These are phyloP conservation scores for Heliamphora exappendiculata DNA, from an alignment of 148 eudicot species.

Conservation along the genomic window DNA sequence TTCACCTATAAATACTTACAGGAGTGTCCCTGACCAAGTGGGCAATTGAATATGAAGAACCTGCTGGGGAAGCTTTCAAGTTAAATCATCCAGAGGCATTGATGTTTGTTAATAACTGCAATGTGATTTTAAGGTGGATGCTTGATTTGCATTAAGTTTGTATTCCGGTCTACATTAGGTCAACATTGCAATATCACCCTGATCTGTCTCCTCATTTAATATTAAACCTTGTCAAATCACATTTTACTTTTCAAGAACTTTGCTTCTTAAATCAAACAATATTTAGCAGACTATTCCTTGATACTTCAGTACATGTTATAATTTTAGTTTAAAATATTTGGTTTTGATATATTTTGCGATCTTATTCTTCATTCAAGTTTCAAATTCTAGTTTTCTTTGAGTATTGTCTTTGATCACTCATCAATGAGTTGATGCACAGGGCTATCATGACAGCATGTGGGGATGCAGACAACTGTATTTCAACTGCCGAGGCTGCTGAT, in stretches of 20 bases:
- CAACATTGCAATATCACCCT: background rate
- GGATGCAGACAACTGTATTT: slow-evolving; percentile 69
- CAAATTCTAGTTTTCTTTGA: background rate
- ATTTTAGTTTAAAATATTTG: background rate
- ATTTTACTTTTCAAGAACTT: background rate
- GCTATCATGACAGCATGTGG: slow-evolving; percentile 80
- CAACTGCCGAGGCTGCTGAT: slow-evolving; percentile 80
- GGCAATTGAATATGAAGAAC: slow-evolving; percentile 97
- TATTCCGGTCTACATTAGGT: background rate
- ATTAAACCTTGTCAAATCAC: background rate
- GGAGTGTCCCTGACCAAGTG: slow-evolving; percentile 84
- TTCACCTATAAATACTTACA: slow-evolving; percentile 26
- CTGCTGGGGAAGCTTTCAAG: slow-evolving; percentile 93
- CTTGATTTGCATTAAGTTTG: background rate
- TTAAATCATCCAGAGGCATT: slow-evolving; percentile 77
- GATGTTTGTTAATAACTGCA: slow-evolving; percentile 78
- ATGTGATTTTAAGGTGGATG: slow-evolving; percentile 74
- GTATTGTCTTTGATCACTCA: background rate
- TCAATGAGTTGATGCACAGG: slow-evolving; percentile 25
- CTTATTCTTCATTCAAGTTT: background rate
- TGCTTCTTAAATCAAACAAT: background rate
- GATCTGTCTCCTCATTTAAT: background rate
- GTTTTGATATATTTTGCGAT: background rate
- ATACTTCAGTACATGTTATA: background rate
- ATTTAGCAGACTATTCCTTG: background rate